Conservation (phyloP, 2,329 filamentous ascomycete genomes). For the Sphaerostilbella broomeana region DNA sequence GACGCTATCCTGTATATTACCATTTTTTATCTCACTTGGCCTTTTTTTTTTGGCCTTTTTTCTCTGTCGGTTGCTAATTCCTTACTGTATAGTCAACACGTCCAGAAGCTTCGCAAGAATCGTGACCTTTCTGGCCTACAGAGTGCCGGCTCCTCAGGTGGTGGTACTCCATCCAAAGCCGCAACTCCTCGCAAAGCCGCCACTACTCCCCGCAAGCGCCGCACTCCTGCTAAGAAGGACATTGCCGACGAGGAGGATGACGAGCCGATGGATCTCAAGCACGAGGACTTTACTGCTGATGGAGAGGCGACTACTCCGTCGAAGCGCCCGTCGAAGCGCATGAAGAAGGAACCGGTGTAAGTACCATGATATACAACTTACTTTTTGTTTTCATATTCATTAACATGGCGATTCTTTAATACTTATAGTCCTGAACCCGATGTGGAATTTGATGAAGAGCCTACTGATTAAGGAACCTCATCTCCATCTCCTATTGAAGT, state of each 20-base stretch:
- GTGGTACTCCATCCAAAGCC: conserved; percentile 14
- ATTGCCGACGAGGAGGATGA: conserved; percentile 20
- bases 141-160: conserved; percentile 13
- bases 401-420: background rate
- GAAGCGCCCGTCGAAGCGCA: conserved; percentile 4
- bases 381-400: background rate
- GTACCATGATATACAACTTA: too few species aligned
- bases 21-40: conserved; percentile 8
- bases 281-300: conserved; percentile 17
- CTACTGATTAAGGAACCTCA: too few species aligned
- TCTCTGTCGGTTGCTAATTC: conserved; percentile 16
- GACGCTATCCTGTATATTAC: conserved; percentile 34
- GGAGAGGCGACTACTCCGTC: conserved; percentile 1
- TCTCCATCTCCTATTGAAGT: too few species aligned
- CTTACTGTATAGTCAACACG: conserved; percentile 33
- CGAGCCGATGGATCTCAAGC: conserved; percentile 20
- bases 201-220: conserved; percentile 24
- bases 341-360: conserved; percentile 19
- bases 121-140: conserved; percentile 24
- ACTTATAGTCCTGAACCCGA: background rate
- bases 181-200: conserved; percentile 21
- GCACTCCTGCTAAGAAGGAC: conserved; percentile 21
- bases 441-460: background rate
- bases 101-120: conserved; percentile 37
- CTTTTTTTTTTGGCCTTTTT: background rate